Base-by-base conservation (phyloP, 108 stramenopile genomes). In the Epithemia pelagica region DNA sequence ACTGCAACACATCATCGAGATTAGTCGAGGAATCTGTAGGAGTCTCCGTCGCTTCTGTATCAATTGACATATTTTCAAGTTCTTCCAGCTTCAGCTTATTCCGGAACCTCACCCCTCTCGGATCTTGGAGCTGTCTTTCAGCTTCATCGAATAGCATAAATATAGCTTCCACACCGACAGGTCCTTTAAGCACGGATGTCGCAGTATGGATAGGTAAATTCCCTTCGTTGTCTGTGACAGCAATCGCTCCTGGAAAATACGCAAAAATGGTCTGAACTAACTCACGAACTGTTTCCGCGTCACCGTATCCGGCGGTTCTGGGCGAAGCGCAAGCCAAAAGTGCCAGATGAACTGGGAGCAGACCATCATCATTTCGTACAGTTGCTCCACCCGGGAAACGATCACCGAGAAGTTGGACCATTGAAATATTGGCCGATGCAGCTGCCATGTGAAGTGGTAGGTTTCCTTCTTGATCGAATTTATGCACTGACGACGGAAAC, bases 371-470 rank as follows among this genome's bases (percentile, higher is more conserved):
- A 58, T 94, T 94, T 66, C 88, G 78, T 55, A 94, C 89, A 30
- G 89, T 89, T 24, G 92, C 92, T 32, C 89, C 92, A 53, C 83
- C 77, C 28, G 84, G 66, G 53, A 94, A 94, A 51, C 70, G 65
- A 54, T 82, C 75, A 32, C 84, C 86, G 33, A 94, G 86, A 63
- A 87, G 74, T 29, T 70, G 52, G 46, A 88, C 85, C 92, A 94
- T 89, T 22, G 73, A 52, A 26, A 87, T 31, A 72, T 91, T 90
- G 8, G 84, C 84, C 32, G 89, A 78, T 26, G 84, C 85, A 29
- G 86, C 78, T 28, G 89, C 89, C 73, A 90, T 81, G 62, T 94
- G 92, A 29, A 94, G 81, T 23, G 92, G 92, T 24, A 94, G 74
- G 71, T 94, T 90, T 51, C 92, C 92, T 62, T 84, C 87, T 24